Percentiles rank a stretch among this genome's conserved stretches.
These are phyloP conservation scores for Zygosaccharomyces bisporus DNA, from an alignment of 805 yeast genomes.

Conservation along the genomic window DNA sequence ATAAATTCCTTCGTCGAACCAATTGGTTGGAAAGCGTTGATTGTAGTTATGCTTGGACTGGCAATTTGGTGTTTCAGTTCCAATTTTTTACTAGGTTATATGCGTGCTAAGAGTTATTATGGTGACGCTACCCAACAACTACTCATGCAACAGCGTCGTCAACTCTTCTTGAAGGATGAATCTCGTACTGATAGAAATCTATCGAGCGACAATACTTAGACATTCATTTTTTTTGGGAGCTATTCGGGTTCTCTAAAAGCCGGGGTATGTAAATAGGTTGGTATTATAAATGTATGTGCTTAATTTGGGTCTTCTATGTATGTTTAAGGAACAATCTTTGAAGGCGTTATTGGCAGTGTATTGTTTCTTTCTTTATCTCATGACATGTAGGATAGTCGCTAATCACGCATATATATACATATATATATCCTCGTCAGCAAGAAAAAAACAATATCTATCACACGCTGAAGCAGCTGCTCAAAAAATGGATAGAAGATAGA, in stretches of 20 bases:
- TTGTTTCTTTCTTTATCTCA: too few relatives aligned
- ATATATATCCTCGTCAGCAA: too few relatives aligned
- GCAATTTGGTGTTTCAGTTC: conserved; percentile 51
- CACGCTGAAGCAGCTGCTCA: too few relatives aligned
- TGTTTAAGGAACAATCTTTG: not conserved
- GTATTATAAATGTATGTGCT: not conserved
- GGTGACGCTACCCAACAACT: conserved; percentile 24
- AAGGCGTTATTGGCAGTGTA: too few relatives aligned
- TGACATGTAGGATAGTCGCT: too few relatives aligned
- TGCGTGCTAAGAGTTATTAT: conserved; percentile 48
- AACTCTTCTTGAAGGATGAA: conserved; percentile 5
- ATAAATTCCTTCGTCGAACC: conserved; percentile 65
- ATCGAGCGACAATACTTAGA: not conserved
- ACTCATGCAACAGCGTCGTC: conserved; percentile 9
- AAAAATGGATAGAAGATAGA: too few relatives aligned
- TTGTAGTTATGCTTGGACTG: conserved; percentile 40
- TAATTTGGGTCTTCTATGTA: not conserved
- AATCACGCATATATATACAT: too few relatives aligned
- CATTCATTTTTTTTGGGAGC: not conserved
- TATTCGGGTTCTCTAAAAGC: not conserved
- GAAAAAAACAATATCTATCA: too few relatives aligned
- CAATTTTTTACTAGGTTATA: conserved; percentile 64
- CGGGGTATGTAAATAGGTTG: not conserved
- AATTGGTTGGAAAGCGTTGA: conserved; percentile 55
- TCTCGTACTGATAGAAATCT: not conserved